These are phyloP conservation scores for Phytophthora parvispora DNA, from an alignment of 352 stramenopile genomes.

Conservation along the genomic window DNA sequence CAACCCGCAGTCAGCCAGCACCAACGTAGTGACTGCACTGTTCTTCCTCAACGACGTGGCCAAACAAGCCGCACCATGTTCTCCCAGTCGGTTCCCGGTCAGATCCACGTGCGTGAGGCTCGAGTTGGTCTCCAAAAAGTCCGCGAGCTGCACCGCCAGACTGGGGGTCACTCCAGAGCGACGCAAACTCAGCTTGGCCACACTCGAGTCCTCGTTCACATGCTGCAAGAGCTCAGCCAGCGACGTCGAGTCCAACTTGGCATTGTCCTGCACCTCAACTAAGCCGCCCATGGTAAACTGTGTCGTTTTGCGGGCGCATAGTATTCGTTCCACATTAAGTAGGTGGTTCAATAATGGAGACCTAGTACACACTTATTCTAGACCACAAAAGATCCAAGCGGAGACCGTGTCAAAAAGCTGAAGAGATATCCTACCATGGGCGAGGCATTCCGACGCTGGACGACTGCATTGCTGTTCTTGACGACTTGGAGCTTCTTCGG, in stretches of 20 bases:
- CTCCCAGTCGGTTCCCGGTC: constrained; percentile 40
- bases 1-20: constrained; percentile 42
- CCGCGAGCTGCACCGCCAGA: constrained; percentile 52
- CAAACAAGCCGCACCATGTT: constrained; percentile 48
- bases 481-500: not conserved
- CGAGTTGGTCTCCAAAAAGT: constrained; percentile 58
- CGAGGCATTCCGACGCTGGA: constrained; percentile 3
- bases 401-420: constrained; percentile 3
- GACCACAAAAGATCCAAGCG: constrained; percentile 15
- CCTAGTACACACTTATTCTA: constrained; percentile 13
- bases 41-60: constrained; percentile 50
- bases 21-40: constrained; percentile 25
- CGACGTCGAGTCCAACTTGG: constrained; percentile 39
- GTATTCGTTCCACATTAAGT: constrained; percentile 4
- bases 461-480: constrained; percentile 8
- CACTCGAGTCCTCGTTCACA: constrained; percentile 13
- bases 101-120: constrained; percentile 53
- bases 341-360: not conserved
- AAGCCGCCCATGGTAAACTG: not conserved
- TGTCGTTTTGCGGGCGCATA: constrained; percentile 7
- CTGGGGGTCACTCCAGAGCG: constrained; percentile 44
- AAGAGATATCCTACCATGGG: constrained; percentile 1
- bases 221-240: constrained; percentile 33
- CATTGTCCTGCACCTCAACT: constrained; percentile 5
- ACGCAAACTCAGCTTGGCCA: constrained; percentile 30